These are phyloP conservation scores for Marvania coccoides DNA, from an alignment of 139 green algal genomes.

Conservation along the genomic window DNA sequence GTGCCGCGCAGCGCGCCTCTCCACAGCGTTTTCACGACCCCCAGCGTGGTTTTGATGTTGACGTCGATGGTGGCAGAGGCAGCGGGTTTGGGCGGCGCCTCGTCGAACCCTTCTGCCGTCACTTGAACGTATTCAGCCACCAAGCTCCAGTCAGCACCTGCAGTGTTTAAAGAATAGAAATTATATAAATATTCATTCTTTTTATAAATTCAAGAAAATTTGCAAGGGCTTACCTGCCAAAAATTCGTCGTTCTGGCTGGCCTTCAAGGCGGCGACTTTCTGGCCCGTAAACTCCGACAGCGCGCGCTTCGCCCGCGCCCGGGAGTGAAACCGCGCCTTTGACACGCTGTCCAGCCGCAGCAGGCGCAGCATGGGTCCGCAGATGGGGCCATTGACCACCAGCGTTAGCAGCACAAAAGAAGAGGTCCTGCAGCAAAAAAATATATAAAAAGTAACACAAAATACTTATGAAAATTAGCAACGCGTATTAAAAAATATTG, in stretches of 20 bases:
- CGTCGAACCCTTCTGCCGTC: not conserved
- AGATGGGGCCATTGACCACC: slow-evolving; percentile 59
- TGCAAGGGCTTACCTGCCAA: too few relatives aligned
- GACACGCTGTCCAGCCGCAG: slow-evolving; percentile 9
- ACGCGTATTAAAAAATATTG: too few relatives aligned
- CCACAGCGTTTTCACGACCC: too few relatives aligned
- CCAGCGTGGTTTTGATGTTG: too few relatives aligned
- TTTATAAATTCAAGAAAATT: too few relatives aligned
- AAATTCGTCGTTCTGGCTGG: slow-evolving; percentile 46
- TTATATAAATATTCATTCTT: too few relatives aligned
- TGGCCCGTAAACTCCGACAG: slow-evolving; percentile 47
- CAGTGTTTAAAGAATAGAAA: too few relatives aligned
- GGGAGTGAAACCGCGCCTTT: not conserved
- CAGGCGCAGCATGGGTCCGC: slow-evolving; percentile 27
- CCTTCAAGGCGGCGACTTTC: slow-evolving; percentile 37
- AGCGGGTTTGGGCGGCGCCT: not conserved
- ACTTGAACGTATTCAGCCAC: slow-evolving; percentile 42
- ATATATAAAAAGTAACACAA: too few relatives aligned
- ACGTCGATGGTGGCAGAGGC: too few relatives aligned
- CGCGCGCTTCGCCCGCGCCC: slow-evolving; percentile 37
- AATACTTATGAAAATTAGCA: too few relatives aligned
- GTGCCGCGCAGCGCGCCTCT: too few relatives aligned
- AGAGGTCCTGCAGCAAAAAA: too few relatives aligned
- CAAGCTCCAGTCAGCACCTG: slow-evolving; percentile 59
- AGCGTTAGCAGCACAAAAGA: slow-evolving; percentile 77